Evolutionary conservation across 306 rosid species (phyloP).

Genomic region (Citrullus amarus): DNA sequence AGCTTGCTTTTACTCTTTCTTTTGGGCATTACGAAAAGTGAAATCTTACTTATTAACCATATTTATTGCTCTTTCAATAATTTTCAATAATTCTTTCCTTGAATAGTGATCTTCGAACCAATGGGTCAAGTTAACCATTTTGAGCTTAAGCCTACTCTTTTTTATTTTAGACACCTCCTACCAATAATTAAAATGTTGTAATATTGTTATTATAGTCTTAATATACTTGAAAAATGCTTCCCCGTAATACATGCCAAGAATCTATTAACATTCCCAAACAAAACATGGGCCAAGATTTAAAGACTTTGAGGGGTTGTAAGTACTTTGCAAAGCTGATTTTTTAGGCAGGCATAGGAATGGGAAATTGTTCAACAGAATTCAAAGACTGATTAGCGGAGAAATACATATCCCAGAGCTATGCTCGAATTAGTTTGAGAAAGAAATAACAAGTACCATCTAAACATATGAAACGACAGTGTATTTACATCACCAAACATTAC

Average conservation of each 20-base stretch:
- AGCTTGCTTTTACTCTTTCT: too few relatives aligned
- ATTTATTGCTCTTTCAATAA: not conserved
- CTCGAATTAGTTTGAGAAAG: not conserved
- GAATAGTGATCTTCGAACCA: not conserved
- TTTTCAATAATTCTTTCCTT: not conserved
- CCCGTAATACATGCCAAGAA: too few relatives aligned
- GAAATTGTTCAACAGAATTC: too few relatives aligned
- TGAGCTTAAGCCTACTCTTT: not conserved
- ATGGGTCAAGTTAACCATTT: not conserved
- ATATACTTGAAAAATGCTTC: too few relatives aligned
- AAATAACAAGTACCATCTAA: not conserved
- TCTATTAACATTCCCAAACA: too few relatives aligned
- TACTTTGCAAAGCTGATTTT: too few relatives aligned
- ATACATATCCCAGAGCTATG: too few relatives aligned
- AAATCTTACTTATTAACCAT: not conserved
- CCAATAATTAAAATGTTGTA: not conserved
- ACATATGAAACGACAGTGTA: not conserved
- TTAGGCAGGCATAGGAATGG: too few relatives aligned
- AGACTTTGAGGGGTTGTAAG: too few relatives aligned
- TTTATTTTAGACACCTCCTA: not conserved
- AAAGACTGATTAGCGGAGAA: not conserved
- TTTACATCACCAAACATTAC: not conserved
- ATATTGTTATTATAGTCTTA: too few relatives aligned
- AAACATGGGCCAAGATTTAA: too few relatives aligned
- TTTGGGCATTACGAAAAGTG: too few relatives aligned